Conservation (phyloP, 2,329 filamentous ascomycete species). For the Penicillium frequentans region DNA sequence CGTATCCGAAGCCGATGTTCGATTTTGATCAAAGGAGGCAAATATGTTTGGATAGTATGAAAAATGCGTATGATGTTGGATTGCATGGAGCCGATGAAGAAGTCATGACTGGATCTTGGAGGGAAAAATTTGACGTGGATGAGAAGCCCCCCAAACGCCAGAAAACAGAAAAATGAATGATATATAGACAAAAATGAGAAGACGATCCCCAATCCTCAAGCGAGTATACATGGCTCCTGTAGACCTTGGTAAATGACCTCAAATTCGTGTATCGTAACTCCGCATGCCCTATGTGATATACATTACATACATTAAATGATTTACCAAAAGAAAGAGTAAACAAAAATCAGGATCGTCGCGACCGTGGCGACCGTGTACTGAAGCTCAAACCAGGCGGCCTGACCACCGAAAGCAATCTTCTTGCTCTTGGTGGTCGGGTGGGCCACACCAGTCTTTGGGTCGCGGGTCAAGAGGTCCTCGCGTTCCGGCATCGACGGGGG, state of each 20-base stretch:
- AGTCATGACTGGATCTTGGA: constrained; percentile 54
- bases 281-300: constrained; percentile 12
- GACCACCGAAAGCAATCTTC: constrained; percentile 56
- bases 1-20: constrained; percentile 75
- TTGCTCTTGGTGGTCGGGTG: constrained; percentile 49
- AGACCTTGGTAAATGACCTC: neutral
- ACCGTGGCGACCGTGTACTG: constrained; percentile 54
- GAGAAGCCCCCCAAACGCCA: constrained; percentile 14
- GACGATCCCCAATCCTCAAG: neutral
- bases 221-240: neutral
- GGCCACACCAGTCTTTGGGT: constrained; percentile 52
- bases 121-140: constrained; percentile 5
- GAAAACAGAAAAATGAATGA: constrained; percentile 5
- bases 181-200: neutral
- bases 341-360: constrained; percentile 54
- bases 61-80: constrained; percentile 65
- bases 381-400: constrained; percentile 58
- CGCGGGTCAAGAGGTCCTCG: constrained; percentile 57
- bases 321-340: constrained; percentile 38
- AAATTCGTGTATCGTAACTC: constrained; percentile 7
- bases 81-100: constrained; percentile 63
- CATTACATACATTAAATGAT: constrained; percentile 1
- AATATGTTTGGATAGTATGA: constrained; percentile 67
- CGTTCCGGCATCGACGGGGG: constrained; percentile 58
- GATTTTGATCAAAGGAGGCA: constrained; percentile 66